Conservation (phyloP, 257 asterid species). For the Solanum paucissectum region DNA sequence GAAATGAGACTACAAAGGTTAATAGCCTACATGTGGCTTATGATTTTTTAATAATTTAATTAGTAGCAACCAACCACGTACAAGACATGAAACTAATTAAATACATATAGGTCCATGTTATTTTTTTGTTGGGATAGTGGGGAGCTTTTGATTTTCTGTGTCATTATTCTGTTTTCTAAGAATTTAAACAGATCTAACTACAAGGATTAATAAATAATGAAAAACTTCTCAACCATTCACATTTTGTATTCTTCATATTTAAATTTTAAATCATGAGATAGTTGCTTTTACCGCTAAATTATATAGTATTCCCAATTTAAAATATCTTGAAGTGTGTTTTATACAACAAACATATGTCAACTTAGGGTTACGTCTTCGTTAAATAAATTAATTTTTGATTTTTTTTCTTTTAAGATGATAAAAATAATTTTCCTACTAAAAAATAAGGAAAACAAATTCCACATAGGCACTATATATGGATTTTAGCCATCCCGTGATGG, state of each 20-base stretch:
- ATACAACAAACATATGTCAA: background rate
- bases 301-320: background rate
- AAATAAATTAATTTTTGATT: too few species aligned
- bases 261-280: background rate
- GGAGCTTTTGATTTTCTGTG: background rate
- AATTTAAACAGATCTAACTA: background rate
- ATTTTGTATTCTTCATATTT: background rate
- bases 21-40: background rate
- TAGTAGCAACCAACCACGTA: background rate
- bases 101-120: background rate
- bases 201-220: background rate
- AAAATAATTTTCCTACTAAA: too few species aligned
- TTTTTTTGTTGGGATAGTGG: background rate
- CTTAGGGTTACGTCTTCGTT: background rate
- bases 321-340: background rate
- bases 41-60: background rate
- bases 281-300: background rate
- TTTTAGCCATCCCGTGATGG: background rate
- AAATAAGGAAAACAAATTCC: too few species aligned
- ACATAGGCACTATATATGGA: background rate
- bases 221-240: background rate
- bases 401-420: too few species aligned
- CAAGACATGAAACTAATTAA: background rate
- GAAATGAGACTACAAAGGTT: background rate
- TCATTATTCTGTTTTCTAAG: background rate